Conservation (phyloP, 2,329 filamentous ascomycete species). For the Epicoccum nigrum region DNA sequence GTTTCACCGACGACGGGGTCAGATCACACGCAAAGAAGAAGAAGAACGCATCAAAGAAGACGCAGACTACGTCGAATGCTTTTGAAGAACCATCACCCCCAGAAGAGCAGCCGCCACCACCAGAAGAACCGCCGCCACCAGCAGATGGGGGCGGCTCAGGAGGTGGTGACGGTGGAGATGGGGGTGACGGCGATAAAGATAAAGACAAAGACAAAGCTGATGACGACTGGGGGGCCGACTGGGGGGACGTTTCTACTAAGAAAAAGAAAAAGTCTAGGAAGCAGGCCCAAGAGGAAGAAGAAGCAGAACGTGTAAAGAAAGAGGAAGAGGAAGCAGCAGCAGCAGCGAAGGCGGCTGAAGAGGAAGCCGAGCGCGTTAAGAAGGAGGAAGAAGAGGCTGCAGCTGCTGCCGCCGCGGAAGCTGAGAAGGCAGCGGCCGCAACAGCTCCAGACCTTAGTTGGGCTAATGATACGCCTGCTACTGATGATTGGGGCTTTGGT, state of each 20-base stretch:
- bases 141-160: conserved; percentile 44
- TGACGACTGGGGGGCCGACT: conserved; percentile 44
- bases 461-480: conserved; percentile 36
- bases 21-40: conserved; percentile 65
- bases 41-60: conserved; percentile 50
- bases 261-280: conserved; percentile 51
- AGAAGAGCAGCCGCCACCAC: conserved; percentile 30
- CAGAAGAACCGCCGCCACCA: conserved; percentile 42
- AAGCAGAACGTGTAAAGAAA: conserved; percentile 44
- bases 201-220: conserved; percentile 33
- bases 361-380: conserved; percentile 39
- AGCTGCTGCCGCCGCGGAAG: conserved; percentile 27
- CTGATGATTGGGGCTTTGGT: conserved; percentile 41
- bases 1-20: conserved; percentile 58
- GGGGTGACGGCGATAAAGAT: conserved; percentile 41
- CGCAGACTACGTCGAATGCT: conserved; percentile 15
- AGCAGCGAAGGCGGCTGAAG: conserved; percentile 30
- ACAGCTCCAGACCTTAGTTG: conserved; percentile 28
- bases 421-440: conserved; percentile 36
- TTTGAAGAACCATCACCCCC: conserved; percentile 52
- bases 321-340: conserved; percentile 41
- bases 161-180: conserved; percentile 44
- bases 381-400: conserved; percentile 28
- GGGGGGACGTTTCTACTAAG: conserved; percentile 39
- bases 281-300: conserved; percentile 42